Evolutionary conservation across 352 stramenopile species (phyloP).

Genomic region (Pythium folliculosum): DNA sequence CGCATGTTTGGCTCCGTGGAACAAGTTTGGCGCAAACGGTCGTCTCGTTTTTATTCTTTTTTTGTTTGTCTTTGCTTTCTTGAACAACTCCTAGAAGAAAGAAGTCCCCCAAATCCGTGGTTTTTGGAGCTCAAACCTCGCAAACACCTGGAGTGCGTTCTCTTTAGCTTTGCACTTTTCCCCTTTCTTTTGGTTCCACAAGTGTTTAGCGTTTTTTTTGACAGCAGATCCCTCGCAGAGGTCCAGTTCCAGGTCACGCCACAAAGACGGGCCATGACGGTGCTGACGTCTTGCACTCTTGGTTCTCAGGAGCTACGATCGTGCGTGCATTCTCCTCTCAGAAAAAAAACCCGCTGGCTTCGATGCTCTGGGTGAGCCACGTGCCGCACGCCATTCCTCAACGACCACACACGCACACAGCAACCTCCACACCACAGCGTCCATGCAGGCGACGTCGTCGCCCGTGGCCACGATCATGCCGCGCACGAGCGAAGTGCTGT

Average conservation of each 20-base stretch:
- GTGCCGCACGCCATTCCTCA: neutral
- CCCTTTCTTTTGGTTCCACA: neutral
- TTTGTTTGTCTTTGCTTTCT: neutral
- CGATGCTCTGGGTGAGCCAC: too few species aligned
- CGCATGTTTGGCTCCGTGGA: neutral
- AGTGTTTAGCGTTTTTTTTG: neutral
- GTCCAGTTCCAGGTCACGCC: constrained; percentile 12
- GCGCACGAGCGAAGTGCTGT: constrained; percentile 72
- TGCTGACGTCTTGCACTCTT: constrained; percentile 1
- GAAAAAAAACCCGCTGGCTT: neutral
- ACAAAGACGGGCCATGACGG: constrained; percentile 1
- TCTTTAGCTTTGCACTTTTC: neutral
- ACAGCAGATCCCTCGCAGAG: neutral
- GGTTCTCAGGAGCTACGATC: neutral
- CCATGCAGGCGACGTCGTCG: constrained; percentile 6
- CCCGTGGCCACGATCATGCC: constrained; percentile 8
- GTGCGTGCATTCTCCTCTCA: neutral
- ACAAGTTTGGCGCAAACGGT: neutral
- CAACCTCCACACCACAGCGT: neutral
- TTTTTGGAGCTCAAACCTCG: neutral
- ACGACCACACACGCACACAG: neutral
- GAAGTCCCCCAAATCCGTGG: neutral
- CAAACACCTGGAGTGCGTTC: neutral
- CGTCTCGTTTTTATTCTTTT: neutral
- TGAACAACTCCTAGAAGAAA: too few species aligned